Conservation (phyloP, 202 grass and related monocot genomes). For the Zoysia matrella region DNA sequence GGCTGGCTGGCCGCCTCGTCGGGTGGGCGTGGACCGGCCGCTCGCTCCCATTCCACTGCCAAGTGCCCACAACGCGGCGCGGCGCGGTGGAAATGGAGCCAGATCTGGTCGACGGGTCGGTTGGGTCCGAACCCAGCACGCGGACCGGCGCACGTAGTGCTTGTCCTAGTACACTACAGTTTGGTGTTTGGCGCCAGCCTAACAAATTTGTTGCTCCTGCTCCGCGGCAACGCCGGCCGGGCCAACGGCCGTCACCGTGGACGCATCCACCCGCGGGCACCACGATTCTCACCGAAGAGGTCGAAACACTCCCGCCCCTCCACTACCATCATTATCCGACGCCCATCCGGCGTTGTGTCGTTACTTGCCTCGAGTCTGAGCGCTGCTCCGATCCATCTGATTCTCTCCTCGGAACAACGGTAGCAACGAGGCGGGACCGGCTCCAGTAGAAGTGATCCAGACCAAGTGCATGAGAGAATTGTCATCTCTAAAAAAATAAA, state of each 20-base stretch:
- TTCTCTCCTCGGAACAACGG: too few species aligned
- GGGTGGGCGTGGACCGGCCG: slow-evolving; percentile 27
- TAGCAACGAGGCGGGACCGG: too few species aligned
- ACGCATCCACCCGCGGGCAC: not conserved
- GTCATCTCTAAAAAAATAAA: too few species aligned
- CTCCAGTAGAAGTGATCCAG: too few species aligned
- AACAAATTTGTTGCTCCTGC: not conserved
- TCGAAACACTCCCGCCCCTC: too few species aligned
- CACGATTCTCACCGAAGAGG: too few species aligned
- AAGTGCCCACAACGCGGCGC: not conserved
- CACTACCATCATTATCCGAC: too few species aligned
- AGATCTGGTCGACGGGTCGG: not conserved
- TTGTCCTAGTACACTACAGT: not conserved
- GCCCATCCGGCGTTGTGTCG: too few species aligned
- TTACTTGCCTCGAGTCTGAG: too few species aligned
- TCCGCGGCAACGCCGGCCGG: not conserved
- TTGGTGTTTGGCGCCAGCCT: not conserved
- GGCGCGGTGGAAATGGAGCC: not conserved
- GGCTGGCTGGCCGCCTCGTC: not conserved
- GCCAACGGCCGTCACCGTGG: not conserved
- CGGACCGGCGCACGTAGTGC: not conserved
- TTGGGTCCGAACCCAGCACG: slow-evolving; percentile 22
- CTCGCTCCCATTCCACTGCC: not conserved
- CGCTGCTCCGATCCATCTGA: too few species aligned
- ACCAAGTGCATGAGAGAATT: too few species aligned